phyloP scores from a whole-genome alignment of 2,329 filamentous ascomycete species.

The Zopfia rhizophila region DNA sequence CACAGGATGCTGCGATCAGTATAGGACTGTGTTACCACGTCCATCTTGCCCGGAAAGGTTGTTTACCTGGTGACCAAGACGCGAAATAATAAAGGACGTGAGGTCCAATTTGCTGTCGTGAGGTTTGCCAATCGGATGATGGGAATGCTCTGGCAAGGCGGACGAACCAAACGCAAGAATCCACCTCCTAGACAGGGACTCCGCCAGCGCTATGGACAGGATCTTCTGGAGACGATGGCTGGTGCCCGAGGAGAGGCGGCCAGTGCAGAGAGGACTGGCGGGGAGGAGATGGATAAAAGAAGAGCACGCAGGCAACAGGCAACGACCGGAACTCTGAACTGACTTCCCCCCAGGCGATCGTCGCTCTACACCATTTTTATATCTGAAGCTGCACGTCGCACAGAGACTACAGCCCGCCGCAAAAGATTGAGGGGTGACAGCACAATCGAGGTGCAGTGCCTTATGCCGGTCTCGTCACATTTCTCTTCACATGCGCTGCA shows the following conservation, averaged over 20 bases:
- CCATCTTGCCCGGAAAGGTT: slow-evolving; percentile 15
- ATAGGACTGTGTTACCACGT: slow-evolving; percentile 22
- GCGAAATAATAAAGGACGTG: slow-evolving; percentile 14
- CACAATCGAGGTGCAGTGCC: slow-evolving; percentile 17
- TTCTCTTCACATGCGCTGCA: slow-evolving; percentile 8
- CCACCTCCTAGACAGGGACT: slow-evolving; percentile 25
- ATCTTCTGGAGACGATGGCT: slow-evolving; percentile 31
- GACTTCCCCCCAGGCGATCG: slow-evolving; percentile 20
- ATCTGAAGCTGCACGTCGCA: slow-evolving; percentile 38
- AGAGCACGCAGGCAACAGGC: neutral
- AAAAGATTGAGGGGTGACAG: slow-evolving; percentile 18
- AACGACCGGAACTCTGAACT: slow-evolving; percentile 7
- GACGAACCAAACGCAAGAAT: slow-evolving; percentile 34
- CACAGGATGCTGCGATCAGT: slow-evolving; percentile 23
- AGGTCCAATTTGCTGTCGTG: slow-evolving; percentile 21
- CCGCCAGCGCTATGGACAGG: slow-evolving; percentile 29
- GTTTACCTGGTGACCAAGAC: slow-evolving; percentile 31
- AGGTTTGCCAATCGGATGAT: slow-evolving; percentile 36
- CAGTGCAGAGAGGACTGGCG: slow-evolving; percentile 10
- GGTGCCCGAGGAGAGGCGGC: slow-evolving; percentile 22
- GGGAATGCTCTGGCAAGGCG: slow-evolving; percentile 18
- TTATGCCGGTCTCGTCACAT: slow-evolving; percentile 17
- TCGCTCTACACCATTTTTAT: slow-evolving; percentile 36
- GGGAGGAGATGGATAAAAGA: slow-evolving; percentile 4
- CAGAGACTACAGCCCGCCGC: slow-evolving; percentile 20